Percentiles rank a stretch among this genome's conserved stretches.
Conservation (phyloP, 495 filamentous ascomycete genomes). For the Neurospora sp. region DNA sequence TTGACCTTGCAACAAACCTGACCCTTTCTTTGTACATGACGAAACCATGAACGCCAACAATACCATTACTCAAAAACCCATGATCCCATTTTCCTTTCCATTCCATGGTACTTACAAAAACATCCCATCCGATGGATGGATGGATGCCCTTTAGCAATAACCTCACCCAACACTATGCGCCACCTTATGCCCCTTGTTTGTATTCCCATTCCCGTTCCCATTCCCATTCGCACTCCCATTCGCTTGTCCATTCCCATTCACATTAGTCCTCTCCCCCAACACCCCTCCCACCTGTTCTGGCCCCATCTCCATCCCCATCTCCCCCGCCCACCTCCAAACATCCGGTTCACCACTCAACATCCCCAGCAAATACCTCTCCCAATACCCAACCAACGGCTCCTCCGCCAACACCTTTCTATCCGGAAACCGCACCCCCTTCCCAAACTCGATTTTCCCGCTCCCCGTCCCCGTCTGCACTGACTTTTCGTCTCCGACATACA, state of each 20-base stretch:
- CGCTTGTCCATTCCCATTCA: not conserved
- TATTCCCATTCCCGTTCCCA: not conserved
- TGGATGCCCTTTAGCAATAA: not conserved
- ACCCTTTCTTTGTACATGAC: not conserved
- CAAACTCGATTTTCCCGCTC: constrained; percentile 22
- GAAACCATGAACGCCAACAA: not conserved
- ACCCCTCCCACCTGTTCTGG: not conserved
- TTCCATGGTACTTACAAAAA: not conserved
- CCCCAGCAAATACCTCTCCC: constrained; percentile 18
- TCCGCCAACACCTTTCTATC: constrained; percentile 10
- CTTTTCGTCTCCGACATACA: constrained; percentile 26
- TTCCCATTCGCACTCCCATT: not conserved
- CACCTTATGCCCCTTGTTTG: not conserved
- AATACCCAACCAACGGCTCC: constrained; percentile 22
- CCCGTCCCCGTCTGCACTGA: constrained; percentile 22
- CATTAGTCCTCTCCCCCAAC: not conserved
- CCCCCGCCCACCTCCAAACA: constrained; percentile 20
- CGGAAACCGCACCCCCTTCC: constrained; percentile 28
- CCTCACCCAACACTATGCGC: not conserved
- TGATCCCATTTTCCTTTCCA: too few species aligned
- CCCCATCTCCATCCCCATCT: not conserved
- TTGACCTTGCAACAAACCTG: not conserved
- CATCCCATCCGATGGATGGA: not conserved
- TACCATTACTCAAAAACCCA: not conserved
- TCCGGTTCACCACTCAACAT: constrained; percentile 16